Conservation (phyloP, 1,284 basidiomycete species). For the Peniophora sp. region DNA sequence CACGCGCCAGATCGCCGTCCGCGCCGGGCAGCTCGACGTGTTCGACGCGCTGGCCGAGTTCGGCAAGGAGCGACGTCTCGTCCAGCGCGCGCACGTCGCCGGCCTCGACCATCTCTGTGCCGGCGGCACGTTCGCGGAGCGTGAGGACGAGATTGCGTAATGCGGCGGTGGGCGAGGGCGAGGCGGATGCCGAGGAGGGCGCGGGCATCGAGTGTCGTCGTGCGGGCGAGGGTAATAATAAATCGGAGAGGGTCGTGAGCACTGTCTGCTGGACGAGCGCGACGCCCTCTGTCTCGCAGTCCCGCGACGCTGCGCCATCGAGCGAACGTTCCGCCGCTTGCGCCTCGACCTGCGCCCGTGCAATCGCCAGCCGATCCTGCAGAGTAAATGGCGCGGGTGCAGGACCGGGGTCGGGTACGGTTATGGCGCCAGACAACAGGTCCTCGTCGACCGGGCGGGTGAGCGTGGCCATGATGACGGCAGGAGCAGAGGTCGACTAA, state of each 20-base stretch:
- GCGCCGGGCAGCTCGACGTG: slow-evolving; percentile 33
- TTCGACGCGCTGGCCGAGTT: slow-evolving; percentile 50
- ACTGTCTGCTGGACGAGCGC: slow-evolving; percentile 63
- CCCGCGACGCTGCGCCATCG: background rate
- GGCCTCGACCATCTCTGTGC: slow-evolving; percentile 38
- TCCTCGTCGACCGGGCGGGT: background rate
- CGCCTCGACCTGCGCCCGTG: background rate
- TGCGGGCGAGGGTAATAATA: slow-evolving; percentile 60
- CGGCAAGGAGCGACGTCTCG: slow-evolving; percentile 50
- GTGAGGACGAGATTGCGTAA: slow-evolving; percentile 58
- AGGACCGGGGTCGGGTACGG: background rate
- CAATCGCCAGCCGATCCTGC: background rate
- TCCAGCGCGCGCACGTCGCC: slow-evolving; percentile 22
- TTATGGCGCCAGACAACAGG: background rate
- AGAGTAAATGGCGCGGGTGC: background rate
- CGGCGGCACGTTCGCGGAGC: slow-evolving; percentile 41
- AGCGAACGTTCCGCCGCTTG: background rate
- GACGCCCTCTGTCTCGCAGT: slow-evolving; percentile 25
- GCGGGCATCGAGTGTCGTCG: slow-evolving; percentile 58
- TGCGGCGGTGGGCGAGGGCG: slow-evolving; percentile 36
- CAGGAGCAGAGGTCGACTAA: no score
- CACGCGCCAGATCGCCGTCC: slow-evolving; percentile 54
- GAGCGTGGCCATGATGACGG: background rate
- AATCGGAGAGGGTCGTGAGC: slow-evolving; percentile 61
- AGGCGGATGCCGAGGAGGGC: slow-evolving; percentile 22